Evolutionary conservation across 2,329 filamentous ascomycete genomes (phyloP).

Genomic region (Myriosclerotinia curreyana): DNA sequence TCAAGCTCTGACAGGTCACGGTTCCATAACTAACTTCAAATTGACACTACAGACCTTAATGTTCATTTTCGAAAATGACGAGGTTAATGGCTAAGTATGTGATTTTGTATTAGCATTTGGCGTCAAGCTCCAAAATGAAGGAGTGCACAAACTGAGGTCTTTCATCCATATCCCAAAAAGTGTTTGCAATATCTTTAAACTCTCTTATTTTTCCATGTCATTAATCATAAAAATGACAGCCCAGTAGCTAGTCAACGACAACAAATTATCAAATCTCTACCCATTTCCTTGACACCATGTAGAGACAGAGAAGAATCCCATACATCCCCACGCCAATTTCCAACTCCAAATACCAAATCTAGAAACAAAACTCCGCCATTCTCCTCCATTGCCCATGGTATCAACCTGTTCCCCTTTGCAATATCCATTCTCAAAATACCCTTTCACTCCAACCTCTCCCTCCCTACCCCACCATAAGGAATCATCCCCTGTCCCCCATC

Average conservation of each 20-base stretch:
- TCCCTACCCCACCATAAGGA: conserved; percentile 19
- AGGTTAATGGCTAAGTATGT: not conserved
- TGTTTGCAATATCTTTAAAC: not conserved
- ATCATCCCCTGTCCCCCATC: conserved; percentile 20
- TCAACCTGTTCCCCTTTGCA: rapidly evolving
- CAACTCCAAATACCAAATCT: not conserved
- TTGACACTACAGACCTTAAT: not conserved
- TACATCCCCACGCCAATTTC: not conserved
- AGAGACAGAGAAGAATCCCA: not conserved
- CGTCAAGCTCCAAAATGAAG: not conserved
- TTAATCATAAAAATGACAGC: not conserved
- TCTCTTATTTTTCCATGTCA: not conserved
- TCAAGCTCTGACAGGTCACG: not conserved
- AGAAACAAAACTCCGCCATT: not conserved
- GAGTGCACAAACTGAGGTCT: not conserved
- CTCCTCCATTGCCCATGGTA: conserved; percentile 2
- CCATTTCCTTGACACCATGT: not conserved
- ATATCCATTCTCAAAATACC: not conserved
- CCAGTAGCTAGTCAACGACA: not conserved
- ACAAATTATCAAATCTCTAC: not conserved
- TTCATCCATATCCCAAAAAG: not conserved
- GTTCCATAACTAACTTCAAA: not conserved
- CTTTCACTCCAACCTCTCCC: conserved; percentile 15
- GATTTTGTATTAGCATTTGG: not conserved
- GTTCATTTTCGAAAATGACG: not conserved